A percentile compares a stretch with the other conserved stretches of the same genome.
phyloP scores from a whole-genome alignment of 2,329 filamentous ascomycete species.

The Monilinia vaccinii-corymbosi region DNA sequence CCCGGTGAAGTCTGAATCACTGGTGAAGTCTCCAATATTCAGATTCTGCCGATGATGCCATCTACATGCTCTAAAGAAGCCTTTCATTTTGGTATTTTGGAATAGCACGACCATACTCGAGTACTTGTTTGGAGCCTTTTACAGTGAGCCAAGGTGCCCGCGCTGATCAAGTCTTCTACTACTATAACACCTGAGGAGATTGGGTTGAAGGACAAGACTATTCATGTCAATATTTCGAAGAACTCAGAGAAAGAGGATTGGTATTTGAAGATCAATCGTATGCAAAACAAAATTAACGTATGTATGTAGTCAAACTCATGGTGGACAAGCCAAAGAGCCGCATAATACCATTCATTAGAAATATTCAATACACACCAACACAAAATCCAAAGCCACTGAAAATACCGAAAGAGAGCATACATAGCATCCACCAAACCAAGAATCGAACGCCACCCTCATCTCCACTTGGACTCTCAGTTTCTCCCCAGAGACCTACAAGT shows the following conservation, averaged over 20 bases:
- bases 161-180: no score
- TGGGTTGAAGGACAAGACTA: no score
- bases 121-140: no score
- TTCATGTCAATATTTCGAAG: no score
- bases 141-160: no score
- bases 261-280: no score
- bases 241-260: no score
- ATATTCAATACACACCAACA: neutral
- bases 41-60: neutral
- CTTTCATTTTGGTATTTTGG: no score
- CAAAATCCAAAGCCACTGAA: neutral
- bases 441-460: neutral
- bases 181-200: no score
- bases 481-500: neutral
- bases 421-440: conserved; percentile 1
- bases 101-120: no score
- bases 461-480: neutral
- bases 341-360: neutral
- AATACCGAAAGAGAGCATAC: neutral
- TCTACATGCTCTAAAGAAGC: no score
- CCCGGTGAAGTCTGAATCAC: neutral
- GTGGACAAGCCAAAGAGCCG: neutral
- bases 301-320: neutral
- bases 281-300: no score
- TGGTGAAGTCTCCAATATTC: neutral